Evolutionary conservation across 345 rosid species (phyloP), one percentile per base, ranked within the genome.

Genomic region (Aquilaria malaccensis): DNA sequence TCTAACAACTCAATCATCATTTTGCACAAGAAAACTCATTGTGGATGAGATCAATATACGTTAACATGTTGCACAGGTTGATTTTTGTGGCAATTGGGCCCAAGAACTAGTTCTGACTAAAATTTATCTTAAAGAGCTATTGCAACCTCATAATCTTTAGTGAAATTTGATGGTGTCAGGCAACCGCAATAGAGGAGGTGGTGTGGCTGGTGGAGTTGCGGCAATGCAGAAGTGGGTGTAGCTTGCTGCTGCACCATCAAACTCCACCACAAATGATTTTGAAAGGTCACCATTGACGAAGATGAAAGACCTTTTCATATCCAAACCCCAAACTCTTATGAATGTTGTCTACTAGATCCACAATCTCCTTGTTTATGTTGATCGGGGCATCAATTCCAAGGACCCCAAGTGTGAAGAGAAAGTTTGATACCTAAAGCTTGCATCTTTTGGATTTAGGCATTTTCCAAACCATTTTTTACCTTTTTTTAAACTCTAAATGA

Each of bases 271-370:
- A 69, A 65, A 29, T 52, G 37, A 48, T 9, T 13, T 30, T 31
- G 59, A 52, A 22, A 43, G 37, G 45, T 11, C 56, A 14, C 30
- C 30, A 0, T 45, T 56, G 10, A 30, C 46, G 32, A 85, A 78
- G 72, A 85, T 87, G 97, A 93, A 93, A 68, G 90, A 92, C 0
- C 79, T 88, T 30, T 89, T 93, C 79, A 93, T 89, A 76, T 75
- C 84, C 12, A 93, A 89, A 78, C 90, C 96, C 10, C 91, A 94
- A 1, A 89, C 97, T 57, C 97, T 95, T 0, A 76, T 71, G 52
- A 97, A 94, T 59, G 67, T 84, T 65, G 95, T 94, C 43, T 83
- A 89, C 10, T 96, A 93, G 58, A 81, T 95, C 9, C 96, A 92
- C 65, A 92, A 93, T 77, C 90, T 93, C 59, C 96, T 93, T 45